A percentile compares a stretch with the other conserved stretches of the same genome.
phyloP scores from a whole-genome alignment of 2,329 filamentous ascomycete species.

The Pseudofabraea citricarpa region DNA sequence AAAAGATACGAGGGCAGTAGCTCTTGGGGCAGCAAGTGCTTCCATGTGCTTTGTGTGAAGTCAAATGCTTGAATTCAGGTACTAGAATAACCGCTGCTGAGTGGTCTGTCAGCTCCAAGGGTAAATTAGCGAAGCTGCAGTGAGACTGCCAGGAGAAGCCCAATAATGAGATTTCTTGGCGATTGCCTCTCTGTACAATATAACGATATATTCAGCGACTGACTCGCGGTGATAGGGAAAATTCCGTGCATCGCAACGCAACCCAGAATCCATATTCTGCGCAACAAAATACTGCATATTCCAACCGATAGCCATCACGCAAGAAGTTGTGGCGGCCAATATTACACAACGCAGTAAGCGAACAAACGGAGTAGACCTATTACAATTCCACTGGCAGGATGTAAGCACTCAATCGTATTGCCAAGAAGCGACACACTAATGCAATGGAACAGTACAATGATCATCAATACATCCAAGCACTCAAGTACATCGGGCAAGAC shows the following conservation, averaged over 20 bases:
- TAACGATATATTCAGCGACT: too few relatives aligned
- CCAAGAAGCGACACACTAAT: background rate
- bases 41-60: too few relatives aligned
- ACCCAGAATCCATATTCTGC: conserved; percentile 29
- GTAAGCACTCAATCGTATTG: conserved; percentile 15
- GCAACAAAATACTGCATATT: conserved; percentile 39
- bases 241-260: conserved; percentile 28
- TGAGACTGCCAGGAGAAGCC: too few relatives aligned
- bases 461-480: conserved; percentile 30
- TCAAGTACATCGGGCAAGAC: conserved; percentile 30
- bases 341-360: conserved; percentile 30
- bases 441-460: conserved; percentile 28
- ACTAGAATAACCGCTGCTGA: too few relatives aligned
- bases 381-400: conserved; percentile 39
- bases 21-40: too few relatives aligned
- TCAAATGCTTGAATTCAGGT: too few relatives aligned
- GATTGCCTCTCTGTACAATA: too few relatives aligned
- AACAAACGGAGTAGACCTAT: conserved; percentile 32
- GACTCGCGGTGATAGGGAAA: conserved; percentile 30
- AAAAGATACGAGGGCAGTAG: too few relatives aligned
- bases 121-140: too few relatives aligned
- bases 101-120: too few relatives aligned
- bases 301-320: conserved; percentile 27
- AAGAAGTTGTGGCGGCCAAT: conserved; percentile 28
- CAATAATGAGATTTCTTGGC: too few relatives aligned